Percentiles rank a stretch among this genome's conserved stretches.
These are phyloP conservation scores for Penicillium glabrum DNA, from an alignment of 2,329 filamentous ascomycete species.

Conservation along the genomic window DNA sequence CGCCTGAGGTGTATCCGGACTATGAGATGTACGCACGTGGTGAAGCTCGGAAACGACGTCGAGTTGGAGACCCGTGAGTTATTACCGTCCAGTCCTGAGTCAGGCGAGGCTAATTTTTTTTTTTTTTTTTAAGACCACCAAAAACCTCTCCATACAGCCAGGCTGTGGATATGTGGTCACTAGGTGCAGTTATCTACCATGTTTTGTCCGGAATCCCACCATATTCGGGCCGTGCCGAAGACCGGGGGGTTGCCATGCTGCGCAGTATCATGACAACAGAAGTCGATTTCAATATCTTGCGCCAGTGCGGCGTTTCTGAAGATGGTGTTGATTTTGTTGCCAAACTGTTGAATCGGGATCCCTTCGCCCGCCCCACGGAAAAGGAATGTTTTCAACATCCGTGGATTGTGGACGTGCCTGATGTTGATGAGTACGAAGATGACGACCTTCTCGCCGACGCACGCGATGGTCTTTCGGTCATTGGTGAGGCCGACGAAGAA, in stretches of 20 bases:
- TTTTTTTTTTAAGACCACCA: constrained; percentile 37
- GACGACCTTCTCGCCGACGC: constrained; percentile 58
- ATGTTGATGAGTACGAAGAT: constrained; percentile 64
- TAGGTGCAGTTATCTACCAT: constrained; percentile 89
- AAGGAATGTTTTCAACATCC: constrained; percentile 66
- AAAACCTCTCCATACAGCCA: constrained; percentile 74
- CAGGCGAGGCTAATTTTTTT: constrained; percentile 14
- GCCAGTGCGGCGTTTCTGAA: constrained; percentile 59
- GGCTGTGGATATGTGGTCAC: constrained; percentile 93
- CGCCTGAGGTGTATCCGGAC: constrained; percentile 92
- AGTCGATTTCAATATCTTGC: constrained; percentile 66
- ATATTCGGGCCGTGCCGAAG: constrained; percentile 74
- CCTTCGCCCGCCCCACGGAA: constrained; percentile 73
- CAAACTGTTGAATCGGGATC: constrained; percentile 79
- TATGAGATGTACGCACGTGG: constrained; percentile 65
- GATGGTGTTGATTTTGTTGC: constrained; percentile 71
- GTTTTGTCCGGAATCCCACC: constrained; percentile 77
- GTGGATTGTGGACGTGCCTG: constrained; percentile 65
- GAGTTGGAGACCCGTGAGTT: constrained; percentile 49
- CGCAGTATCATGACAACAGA: constrained; percentile 76
- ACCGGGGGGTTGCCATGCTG: constrained; percentile 75
- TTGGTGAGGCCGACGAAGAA: constrained; percentile 40
- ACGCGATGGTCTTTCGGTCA: constrained; percentile 33
- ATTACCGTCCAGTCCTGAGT: background rate
- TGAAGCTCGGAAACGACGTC: constrained; percentile 63